phyloP scores from a whole-genome alignment of 345 rosid genomes.

The Odontarrhena argentea region DNA sequence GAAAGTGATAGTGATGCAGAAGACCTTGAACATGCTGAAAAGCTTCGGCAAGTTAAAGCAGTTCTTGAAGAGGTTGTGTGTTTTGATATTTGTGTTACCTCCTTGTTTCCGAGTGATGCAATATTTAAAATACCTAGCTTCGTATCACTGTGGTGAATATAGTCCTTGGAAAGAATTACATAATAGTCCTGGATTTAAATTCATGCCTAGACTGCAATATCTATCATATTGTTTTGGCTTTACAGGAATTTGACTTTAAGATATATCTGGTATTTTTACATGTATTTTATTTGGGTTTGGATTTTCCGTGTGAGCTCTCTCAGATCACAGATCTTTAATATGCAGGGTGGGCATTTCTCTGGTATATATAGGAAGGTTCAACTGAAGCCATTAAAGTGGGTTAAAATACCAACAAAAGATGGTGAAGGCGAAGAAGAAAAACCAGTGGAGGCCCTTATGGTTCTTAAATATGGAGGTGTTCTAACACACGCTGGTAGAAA shows the following conservation, averaged over 20 bases:
- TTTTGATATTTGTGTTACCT: slow-evolving; percentile 18
- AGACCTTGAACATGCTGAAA: slow-evolving; percentile 98
- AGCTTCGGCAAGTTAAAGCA: slow-evolving; percentile 99
- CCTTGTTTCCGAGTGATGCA: slow-evolving; percentile 16
- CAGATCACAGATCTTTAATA: slow-evolving; percentile 19
- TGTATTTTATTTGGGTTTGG: slow-evolving; percentile 22
- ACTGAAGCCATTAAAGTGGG: slow-evolving; percentile 94
- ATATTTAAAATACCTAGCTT: slow-evolving; percentile 7
- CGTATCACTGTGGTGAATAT: background rate
- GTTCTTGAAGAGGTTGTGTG: slow-evolving; percentile 91
- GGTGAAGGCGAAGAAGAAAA: slow-evolving; percentile 97
- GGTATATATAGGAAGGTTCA: slow-evolving; percentile 99
- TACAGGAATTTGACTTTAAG: background rate
- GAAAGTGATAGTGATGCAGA: slow-evolving; percentile 99
- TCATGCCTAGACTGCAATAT: background rate
- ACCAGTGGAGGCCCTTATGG: slow-evolving; percentile 96
- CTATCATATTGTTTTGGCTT: slow-evolving; percentile 12
- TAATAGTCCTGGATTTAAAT: background rate
- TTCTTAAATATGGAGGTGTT: slow-evolving; percentile 98
- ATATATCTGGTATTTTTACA: slow-evolving; percentile 9
- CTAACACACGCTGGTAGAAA: slow-evolving; percentile 99
- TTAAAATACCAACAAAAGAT: slow-evolving; percentile 64
- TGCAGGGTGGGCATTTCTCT: slow-evolving; percentile 97
- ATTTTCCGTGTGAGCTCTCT: slow-evolving; percentile 17
- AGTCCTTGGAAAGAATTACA: background rate